These are phyloP conservation scores for Botrytis fabae DNA, from an alignment of 2,329 filamentous ascomycete genomes.

Conservation along the genomic window DNA sequence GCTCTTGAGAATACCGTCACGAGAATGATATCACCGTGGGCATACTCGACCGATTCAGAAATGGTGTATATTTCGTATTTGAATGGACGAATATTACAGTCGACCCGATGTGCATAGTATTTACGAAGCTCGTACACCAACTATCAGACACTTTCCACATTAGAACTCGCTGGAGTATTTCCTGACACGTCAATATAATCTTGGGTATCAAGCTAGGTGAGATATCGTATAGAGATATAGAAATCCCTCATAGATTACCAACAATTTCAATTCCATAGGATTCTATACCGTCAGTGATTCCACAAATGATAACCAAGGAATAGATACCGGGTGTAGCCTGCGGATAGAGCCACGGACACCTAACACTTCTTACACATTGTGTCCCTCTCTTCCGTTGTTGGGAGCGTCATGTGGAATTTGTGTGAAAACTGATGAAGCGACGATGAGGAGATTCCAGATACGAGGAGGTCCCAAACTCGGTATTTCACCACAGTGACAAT, in stretches of 20 bases:
- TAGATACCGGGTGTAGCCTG: background rate
- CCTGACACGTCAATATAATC: background rate
- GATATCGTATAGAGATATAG: background rate
- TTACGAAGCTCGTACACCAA: background rate
- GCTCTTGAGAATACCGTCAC: too few species aligned
- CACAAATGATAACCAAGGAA: background rate
- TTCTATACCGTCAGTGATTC: background rate
- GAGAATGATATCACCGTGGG: background rate
- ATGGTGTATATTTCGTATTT: background rate
- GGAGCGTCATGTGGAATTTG: background rate
- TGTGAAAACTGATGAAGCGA: background rate
- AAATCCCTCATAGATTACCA: background rate
- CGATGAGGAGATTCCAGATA: background rate
- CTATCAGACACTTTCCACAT: background rate
- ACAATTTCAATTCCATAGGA: background rate
- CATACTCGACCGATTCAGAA: background rate
- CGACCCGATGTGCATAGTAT: background rate
- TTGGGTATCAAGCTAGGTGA: background rate
- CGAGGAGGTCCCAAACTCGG: too few species aligned
- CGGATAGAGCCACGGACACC: background rate
- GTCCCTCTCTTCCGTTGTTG: rapidly evolving
- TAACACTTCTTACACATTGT: background rate
- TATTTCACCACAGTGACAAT: background rate
- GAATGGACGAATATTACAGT: background rate
- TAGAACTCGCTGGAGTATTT: background rate